Evolutionary conservation across 2,329 filamentous ascomycete species (phyloP).

Genomic region (Clarireedia monteithiana): DNA sequence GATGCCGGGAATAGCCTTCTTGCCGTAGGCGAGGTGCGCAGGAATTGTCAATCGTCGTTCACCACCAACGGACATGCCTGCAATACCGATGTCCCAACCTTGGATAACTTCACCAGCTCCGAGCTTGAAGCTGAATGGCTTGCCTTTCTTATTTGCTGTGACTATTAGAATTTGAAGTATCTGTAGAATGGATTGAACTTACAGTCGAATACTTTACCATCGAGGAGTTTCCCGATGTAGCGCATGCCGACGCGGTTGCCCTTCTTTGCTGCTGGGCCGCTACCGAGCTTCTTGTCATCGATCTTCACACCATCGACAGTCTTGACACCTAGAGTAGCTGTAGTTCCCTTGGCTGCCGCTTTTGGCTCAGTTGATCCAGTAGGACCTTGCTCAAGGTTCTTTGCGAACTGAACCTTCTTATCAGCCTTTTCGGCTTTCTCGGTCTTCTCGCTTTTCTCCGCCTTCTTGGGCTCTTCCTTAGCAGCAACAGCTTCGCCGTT

Average conservation of each 20-base stretch:
- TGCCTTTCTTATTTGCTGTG: slow-evolving; percentile 94
- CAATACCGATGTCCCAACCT: slow-evolving; percentile 93
- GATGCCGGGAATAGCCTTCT: slow-evolving; percentile 73
- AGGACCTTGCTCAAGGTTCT: slow-evolving; percentile 96
- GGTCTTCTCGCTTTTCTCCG: slow-evolving; percentile 37
- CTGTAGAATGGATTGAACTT: slow-evolving; percentile 34
- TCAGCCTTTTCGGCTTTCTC: slow-evolving; percentile 52
- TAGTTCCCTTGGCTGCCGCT: slow-evolving; percentile 39
- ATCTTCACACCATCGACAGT: slow-evolving; percentile 82
- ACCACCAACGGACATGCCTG: slow-evolving; percentile 86
- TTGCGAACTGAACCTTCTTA: slow-evolving; percentile 98
- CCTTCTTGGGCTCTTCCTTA: slow-evolving; percentile 51
- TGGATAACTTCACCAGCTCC: slow-evolving; percentile 95
- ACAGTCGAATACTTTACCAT: slow-evolving; percentile 94
- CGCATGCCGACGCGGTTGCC: slow-evolving; percentile 88
- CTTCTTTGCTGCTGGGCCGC: slow-evolving; percentile 77
- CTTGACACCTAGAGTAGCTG: slow-evolving; percentile 60
- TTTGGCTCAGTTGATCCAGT: slow-evolving; percentile 56
- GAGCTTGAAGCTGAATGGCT: slow-evolving; percentile 93
- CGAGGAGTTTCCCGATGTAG: slow-evolving; percentile 94
- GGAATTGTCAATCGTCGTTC: slow-evolving; percentile 92
- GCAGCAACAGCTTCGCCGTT: slow-evolving; percentile 73
- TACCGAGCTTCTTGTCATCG: slow-evolving; percentile 90
- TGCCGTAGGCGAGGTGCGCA: slow-evolving; percentile 81
- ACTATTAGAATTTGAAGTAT: background rate